Percentiles rank a stretch among this genome's conserved stretches.
phyloP scores from a whole-genome alignment of 768 basidiomycete genomes.

The Tubosaeta sp. region DNA sequence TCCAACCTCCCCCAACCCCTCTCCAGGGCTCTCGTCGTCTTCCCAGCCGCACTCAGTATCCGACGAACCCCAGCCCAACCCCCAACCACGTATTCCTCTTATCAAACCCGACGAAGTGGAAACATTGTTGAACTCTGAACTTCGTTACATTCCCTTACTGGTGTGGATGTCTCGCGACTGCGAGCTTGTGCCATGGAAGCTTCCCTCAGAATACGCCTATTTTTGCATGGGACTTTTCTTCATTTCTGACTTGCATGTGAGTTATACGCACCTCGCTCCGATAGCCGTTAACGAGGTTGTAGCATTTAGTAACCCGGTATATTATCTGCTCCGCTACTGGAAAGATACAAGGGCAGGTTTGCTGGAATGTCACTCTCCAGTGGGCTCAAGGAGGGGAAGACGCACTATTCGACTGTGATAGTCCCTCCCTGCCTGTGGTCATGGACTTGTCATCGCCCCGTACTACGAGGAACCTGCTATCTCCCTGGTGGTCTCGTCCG shows the following conservation, averaged over 20 bases:
- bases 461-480: conserved; percentile 1
- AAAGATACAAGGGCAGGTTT: conserved; percentile 30
- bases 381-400: conserved; percentile 53
- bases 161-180: conserved; percentile 36
- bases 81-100: conserved; percentile 15
- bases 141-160: conserved; percentile 36
- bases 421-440: neutral
- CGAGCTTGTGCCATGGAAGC: conserved; percentile 19
- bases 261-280: conserved; percentile 3
- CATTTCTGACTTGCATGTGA: conserved; percentile 38
- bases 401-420: conserved; percentile 13
- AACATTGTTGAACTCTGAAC: conserved; percentile 39
- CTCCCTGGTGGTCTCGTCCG: conserved; percentile 25
- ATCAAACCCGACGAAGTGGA: conserved; percentile 41
- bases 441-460: neutral
- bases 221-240: conserved; percentile 46
- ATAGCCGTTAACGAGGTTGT: conserved; percentile 4
- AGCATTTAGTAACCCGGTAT: conserved; percentile 13
- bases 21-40: neutral
- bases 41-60: neutral
- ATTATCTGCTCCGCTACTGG: neutral
- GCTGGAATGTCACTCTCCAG: conserved; percentile 44
- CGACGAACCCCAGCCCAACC: neutral
- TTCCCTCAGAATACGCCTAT: conserved; percentile 38
- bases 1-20: neutral